Percentiles rank a stretch among this genome's conserved stretches.
Conservation (phyloP, 257 asterid genomes). For the Ophiorrhiza pumila region DNA sequence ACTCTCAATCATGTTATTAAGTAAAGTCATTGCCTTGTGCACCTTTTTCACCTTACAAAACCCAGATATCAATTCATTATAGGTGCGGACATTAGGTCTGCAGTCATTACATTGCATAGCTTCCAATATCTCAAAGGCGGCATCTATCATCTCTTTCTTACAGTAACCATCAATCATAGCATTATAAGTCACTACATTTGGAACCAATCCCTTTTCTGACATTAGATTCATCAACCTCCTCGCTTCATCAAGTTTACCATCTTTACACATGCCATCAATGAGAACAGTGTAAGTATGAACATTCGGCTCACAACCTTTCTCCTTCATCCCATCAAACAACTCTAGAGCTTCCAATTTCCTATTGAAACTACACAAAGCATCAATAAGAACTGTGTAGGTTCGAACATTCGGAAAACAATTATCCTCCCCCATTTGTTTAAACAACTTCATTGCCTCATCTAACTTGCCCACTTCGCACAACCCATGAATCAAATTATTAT, state of each 20-base stretch:
- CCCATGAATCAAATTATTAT: slow-evolving; percentile 64
- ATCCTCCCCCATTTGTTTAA: slow-evolving; percentile 54
- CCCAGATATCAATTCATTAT: slow-evolving; percentile 67
- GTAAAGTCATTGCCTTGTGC: slow-evolving; percentile 67
- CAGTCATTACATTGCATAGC: slow-evolving; percentile 51
- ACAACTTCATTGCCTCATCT: slow-evolving; percentile 49
- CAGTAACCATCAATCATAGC: slow-evolving; percentile 71
- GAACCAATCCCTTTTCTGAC: slow-evolving; percentile 46
- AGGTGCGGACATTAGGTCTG: slow-evolving; percentile 56
- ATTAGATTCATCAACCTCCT: slow-evolving; percentile 37
- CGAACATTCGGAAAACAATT: slow-evolving; percentile 56
- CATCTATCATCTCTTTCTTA: slow-evolving; percentile 48
- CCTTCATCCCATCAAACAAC: slow-evolving; percentile 62
- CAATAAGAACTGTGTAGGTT: slow-evolving; percentile 63
- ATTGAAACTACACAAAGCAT: slow-evolving; percentile 51
- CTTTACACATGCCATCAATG: slow-evolving; percentile 56
- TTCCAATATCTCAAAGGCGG: slow-evolving; percentile 49
- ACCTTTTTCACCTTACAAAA: slow-evolving; percentile 48
- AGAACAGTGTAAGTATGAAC: slow-evolving; percentile 62
- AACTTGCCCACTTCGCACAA: slow-evolving; percentile 56
- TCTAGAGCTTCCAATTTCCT: slow-evolving; percentile 56
- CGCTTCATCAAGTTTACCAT: slow-evolving; percentile 49
- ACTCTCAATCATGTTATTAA: slow-evolving; percentile 50
- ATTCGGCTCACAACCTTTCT: slow-evolving; percentile 67
- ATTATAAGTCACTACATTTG: slow-evolving; percentile 60